Evolutionary conservation across 2,329 filamentous ascomycete genomes (phyloP).

Genomic region (Phialemonium atrogriseum): DNA sequence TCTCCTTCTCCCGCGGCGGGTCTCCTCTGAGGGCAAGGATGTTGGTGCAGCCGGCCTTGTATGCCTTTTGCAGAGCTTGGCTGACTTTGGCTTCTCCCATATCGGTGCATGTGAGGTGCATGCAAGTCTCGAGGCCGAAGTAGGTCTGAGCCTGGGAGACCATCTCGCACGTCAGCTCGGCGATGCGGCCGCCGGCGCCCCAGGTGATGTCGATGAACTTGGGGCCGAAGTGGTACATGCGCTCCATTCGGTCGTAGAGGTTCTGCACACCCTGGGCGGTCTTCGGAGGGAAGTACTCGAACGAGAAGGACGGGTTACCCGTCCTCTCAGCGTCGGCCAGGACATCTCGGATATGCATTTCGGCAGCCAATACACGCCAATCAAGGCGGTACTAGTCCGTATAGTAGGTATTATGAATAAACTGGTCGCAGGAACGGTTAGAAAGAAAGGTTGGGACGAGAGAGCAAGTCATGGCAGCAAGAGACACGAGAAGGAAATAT

Average conservation of each 20-base stretch:
- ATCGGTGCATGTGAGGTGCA: conserved; percentile 98
- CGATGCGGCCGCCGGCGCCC: conserved; percentile 88
- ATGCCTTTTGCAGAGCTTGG: conserved; percentile 76
- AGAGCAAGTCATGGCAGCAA: no score
- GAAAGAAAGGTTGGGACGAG: no score
- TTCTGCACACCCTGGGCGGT: conserved; percentile 97
- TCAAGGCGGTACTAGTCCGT: no score
- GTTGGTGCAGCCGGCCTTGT: conserved; percentile 94
- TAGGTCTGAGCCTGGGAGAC: conserved; percentile 91
- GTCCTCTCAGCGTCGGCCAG: conserved; percentile 72
- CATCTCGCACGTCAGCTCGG: conserved; percentile 94
- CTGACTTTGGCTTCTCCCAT: conserved; percentile 94
- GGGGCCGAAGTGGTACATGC: conserved; percentile 90
- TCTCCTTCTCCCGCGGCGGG: conserved; percentile 85
- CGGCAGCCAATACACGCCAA: no score
- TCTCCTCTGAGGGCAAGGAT: conserved; percentile 91
- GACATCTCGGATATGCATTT: conserved; percentile 94
- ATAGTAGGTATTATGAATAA: no score
- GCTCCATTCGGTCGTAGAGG: conserved; percentile 98
- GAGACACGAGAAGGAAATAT: no score
- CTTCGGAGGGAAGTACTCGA: conserved; percentile 99
- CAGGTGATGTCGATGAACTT: conserved; percentile 98
- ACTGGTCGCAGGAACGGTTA: no score
- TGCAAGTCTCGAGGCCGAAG: conserved; percentile 94
- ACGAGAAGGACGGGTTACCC: conserved; percentile 85